Conservation (phyloP, 78 protist genomes). For the Speleostelium caveatum region DNA sequence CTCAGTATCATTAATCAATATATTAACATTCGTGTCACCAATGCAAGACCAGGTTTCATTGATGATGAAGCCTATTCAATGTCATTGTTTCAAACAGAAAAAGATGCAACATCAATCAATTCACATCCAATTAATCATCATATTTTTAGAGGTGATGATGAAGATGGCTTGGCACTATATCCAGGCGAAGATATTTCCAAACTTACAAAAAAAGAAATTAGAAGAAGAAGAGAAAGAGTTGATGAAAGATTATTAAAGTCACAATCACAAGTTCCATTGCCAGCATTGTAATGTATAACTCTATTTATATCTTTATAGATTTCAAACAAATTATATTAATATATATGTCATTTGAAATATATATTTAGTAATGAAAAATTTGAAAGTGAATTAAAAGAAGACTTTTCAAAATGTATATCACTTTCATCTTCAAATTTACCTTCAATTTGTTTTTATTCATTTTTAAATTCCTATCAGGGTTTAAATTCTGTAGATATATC, state of each 20-base stretch:
- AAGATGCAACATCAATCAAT: conserved; percentile 44
- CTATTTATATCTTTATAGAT: neutral
- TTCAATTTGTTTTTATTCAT: conserved; percentile 87
- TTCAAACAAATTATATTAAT: conserved; percentile 11
- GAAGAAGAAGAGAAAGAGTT: conserved; percentile 17
- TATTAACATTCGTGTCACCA: conserved; percentile 64
- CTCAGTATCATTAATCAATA: conserved; percentile 77
- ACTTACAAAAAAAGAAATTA: conserved; percentile 36
- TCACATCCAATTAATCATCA: conserved; percentile 42
- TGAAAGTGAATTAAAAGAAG: conserved; percentile 64
- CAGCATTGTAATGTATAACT: conserved; percentile 51
- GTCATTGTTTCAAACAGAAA: conserved; percentile 55
- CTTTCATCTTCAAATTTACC: conserved; percentile 80
- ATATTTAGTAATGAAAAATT: conserved; percentile 61
- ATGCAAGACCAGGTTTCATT: conserved; percentile 70
- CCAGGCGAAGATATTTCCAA: conserved; percentile 6
- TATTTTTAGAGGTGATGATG: conserved; percentile 41
- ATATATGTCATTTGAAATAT: neutral
- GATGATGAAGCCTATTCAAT: conserved; percentile 63
- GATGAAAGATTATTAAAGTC: conserved; percentile 61
- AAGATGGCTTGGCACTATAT: conserved; percentile 14
- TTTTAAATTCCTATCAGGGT: conserved; percentile 82
- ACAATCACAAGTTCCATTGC: conserved; percentile 63
- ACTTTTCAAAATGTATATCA: conserved; percentile 74
- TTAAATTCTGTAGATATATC: conserved; percentile 68